These are phyloP conservation scores for Aspergillus conjunctus DNA, from an alignment of 495 filamentous ascomycete genomes.

Conservation along the genomic window DNA sequence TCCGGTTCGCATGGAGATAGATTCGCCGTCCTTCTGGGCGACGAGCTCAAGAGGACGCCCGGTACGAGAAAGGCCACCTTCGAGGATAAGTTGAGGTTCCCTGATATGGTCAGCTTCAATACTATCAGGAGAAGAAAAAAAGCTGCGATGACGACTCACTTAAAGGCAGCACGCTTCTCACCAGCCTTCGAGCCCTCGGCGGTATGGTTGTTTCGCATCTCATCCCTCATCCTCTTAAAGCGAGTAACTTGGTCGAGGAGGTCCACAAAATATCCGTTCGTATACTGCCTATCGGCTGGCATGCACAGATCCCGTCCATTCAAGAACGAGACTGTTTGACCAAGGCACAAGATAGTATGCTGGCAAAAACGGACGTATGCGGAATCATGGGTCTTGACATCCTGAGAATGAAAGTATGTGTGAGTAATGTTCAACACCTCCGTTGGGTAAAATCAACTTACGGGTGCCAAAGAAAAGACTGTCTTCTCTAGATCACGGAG, in stretches of 20 bases:
- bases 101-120: constrained; percentile 42
- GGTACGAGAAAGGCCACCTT: constrained; percentile 75
- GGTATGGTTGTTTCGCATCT: constrained; percentile 42
- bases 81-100: constrained; percentile 65
- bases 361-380: constrained; percentile 81
- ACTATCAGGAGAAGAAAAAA: neutral
- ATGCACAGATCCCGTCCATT: constrained; percentile 79
- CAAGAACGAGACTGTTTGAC: constrained; percentile 76
- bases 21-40: constrained; percentile 73
- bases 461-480: constrained; percentile 80
- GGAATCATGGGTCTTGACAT: constrained; percentile 72
- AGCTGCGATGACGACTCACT: constrained; percentile 44
- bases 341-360: constrained; percentile 80
- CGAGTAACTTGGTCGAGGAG: constrained; percentile 81
- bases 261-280: constrained; percentile 91
- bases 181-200: constrained; percentile 19
- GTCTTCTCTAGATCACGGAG: constrained; percentile 90
- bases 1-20: constrained; percentile 71
- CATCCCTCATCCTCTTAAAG: constrained; percentile 65
- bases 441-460: constrained; percentile 60
- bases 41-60: constrained; percentile 79
- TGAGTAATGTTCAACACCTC: constrained; percentile 29
- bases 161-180: constrained; percentile 32
- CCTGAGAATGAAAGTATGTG: constrained; percentile 51
- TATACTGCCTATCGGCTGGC: constrained; percentile 83